Evolutionary conservation across 129 eudicot genomes (phyloP), one percentile per base, ranked within the genome.

Genomic region (Erigeron canadensis): DNA sequence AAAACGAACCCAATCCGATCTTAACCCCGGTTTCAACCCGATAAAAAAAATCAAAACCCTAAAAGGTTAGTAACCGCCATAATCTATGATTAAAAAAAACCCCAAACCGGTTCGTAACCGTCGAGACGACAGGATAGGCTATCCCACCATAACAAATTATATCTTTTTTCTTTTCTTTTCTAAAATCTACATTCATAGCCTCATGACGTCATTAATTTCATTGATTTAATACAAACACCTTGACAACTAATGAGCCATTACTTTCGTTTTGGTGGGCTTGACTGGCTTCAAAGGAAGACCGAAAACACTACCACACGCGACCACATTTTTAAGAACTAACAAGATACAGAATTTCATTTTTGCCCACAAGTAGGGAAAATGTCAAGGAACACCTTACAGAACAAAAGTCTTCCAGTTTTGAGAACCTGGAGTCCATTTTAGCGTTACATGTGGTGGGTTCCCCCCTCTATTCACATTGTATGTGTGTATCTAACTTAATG

Each of bases 381-480:
- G 22, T 34, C 7, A 57, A 46, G 44, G 18, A 44, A 47, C 71
- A 70, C 42, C 46, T 59, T 68, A 76, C 75, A 75, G 9, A 40
- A 56, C 45, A 46, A 62, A 53, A 53, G 10, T 10, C 16, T 53
- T 16, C 8, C 11, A n/a, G 57, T 42, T 55, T 41, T 16, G 16
- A 54, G 21, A 45, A 45, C 73, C 40, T 9, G 51, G 18, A 57
- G 80, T 57, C 61, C 51, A 59, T 76, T 62, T 53, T 45, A 42
- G 58, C 65, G 23, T 70, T 63, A 62, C 65, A 70, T 41, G 45
- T 69, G 70, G 81, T 70, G 72, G 60, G 22, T 48, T 43, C 70
- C 23, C 53, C 41, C 23, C 75, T 70, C 63, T 77, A 70, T 77
- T 77, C 81, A 77, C 76, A 22, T 22, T 69, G 76, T 77, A 70